A percentile compares a stretch with the other conserved stretches of the same genome.
These are phyloP conservation scores for Solanum hybrid DNA, from an alignment of 305 asterid genomes.

Conservation along the genomic window DNA sequence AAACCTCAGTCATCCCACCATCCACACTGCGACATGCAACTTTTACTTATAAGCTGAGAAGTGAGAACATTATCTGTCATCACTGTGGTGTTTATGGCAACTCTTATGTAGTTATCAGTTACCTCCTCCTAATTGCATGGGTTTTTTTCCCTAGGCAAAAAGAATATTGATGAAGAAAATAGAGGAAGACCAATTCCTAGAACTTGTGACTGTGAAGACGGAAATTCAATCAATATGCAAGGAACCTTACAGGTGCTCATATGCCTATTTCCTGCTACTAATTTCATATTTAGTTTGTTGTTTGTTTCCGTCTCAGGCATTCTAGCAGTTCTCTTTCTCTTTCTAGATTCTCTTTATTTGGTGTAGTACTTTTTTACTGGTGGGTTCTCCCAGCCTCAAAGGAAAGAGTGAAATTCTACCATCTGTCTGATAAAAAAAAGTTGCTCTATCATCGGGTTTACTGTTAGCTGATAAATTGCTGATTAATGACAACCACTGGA, in stretches of 20 bases:
- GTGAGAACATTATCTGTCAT: neutral
- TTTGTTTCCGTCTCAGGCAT: neutral
- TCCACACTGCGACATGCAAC: neutral
- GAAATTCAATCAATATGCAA: constrained; percentile 78
- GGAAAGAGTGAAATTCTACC: neutral
- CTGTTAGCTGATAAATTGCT: neutral
- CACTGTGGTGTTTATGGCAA: neutral
- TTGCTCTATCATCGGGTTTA: neutral
- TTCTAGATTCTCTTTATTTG: neutral
- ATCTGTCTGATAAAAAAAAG: neutral
- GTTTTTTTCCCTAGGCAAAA: constrained; percentile 49
- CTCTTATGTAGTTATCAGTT: neutral
- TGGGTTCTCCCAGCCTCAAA: neutral
- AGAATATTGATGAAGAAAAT: constrained; percentile 63
- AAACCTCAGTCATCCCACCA: neutral
- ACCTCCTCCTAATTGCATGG: neutral
- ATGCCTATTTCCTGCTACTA: neutral
- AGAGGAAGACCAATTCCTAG: constrained; percentile 82
- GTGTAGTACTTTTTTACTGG: neutral
- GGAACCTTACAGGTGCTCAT: constrained; percentile 79
- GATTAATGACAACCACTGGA: neutral
- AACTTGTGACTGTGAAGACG: constrained; percentile 64
- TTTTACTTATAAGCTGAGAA: neutral
- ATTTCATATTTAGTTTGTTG: neutral
- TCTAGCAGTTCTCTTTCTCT: neutral